These are phyloP conservation scores for Ambrosiella xylebori DNA, from an alignment of 2,329 filamentous ascomycete species.

Conservation along the genomic window DNA sequence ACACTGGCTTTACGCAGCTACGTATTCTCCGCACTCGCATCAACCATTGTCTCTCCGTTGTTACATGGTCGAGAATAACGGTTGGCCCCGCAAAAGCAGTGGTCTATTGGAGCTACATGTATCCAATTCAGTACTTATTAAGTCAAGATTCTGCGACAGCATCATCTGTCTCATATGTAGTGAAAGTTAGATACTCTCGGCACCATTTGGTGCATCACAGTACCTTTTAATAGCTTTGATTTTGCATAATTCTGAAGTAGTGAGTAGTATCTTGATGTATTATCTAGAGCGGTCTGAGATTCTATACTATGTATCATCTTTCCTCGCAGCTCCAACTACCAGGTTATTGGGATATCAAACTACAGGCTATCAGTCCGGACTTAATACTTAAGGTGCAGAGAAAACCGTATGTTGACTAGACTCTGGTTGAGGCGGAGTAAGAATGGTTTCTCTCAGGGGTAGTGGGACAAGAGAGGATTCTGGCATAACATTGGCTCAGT, in stretches of 20 bases:
- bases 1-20: neutral
- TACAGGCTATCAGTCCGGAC: neutral
- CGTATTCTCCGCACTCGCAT: neutral
- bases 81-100: too few relatives aligned
- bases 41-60: neutral
- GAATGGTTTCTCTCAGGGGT: neutral
- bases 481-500: neutral
- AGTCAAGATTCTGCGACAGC: too few relatives aligned
- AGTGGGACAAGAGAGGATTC: neutral
- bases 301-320: neutral
- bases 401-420: neutral
- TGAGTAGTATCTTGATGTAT: too few relatives aligned
- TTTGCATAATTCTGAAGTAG: too few relatives aligned
- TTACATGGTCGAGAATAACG: too few relatives aligned
- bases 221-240: too few relatives aligned
- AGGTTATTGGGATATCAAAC: neutral
- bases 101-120: too few relatives aligned
- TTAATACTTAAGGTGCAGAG: neutral
- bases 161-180: too few relatives aligned
- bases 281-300: neutral
- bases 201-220: too few relatives aligned
- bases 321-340: neutral
- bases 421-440: neutral
- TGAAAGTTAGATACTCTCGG: too few relatives aligned
- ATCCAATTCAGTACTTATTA: too few relatives aligned